Evolutionary conservation across 2,329 filamentous ascomycete genomes (phyloP).

Genomic region (Elsinoe necatrix): DNA sequence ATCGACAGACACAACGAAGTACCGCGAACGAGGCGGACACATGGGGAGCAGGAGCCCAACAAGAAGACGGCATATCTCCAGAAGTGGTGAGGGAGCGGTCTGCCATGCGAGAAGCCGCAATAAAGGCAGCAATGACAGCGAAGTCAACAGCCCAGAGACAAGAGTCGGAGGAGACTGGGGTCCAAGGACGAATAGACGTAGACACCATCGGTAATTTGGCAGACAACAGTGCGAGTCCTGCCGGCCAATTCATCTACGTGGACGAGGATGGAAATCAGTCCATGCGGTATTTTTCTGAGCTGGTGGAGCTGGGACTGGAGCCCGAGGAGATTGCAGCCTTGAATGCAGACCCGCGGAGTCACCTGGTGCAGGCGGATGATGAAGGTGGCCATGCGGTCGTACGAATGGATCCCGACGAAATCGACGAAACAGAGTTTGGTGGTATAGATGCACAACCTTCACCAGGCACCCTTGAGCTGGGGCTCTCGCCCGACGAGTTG

Average conservation of each 20-base stretch:
- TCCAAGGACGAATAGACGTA: not conserved
- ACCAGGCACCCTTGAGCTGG: not conserved
- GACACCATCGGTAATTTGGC: not conserved
- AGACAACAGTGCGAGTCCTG: not conserved
- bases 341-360: not conserved
- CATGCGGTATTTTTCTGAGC: not conserved
- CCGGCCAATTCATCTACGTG: not conserved
- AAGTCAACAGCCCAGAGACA: not conserved
- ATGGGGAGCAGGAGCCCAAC: not conserved
- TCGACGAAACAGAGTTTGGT: not conserved
- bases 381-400: not conserved
- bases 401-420: not conserved
- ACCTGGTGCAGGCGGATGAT: not conserved
- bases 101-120: not conserved
- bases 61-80: not conserved
- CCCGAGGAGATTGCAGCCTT: not conserved
- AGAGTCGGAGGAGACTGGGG: not conserved
- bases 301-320: not conserved
- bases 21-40: not conserved
- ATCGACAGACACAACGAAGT: not conserved
- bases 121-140: not conserved
- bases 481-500: not conserved
- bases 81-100: not conserved
- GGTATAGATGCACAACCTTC: not conserved
- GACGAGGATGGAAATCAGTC: not conserved